Conservation (phyloP, 495 filamentous ascomycete species). For the Lophiostoma macrostomum region DNA sequence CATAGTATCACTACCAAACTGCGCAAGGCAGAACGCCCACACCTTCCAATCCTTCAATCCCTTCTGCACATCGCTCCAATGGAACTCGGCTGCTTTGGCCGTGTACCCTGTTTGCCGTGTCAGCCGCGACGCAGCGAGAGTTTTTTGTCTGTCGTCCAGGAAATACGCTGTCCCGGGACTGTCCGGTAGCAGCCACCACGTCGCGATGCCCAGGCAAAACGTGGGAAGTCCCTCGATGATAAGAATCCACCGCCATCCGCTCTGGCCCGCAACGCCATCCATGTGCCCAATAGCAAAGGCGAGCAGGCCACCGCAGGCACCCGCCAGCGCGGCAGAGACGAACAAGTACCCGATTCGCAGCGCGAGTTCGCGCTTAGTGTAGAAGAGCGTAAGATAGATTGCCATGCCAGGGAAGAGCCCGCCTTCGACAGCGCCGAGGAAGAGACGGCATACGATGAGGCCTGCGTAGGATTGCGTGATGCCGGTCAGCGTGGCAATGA, state of each 20-base stretch:
- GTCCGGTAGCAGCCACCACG: slow-evolving; percentile 65
- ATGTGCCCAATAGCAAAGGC: slow-evolving; percentile 72
- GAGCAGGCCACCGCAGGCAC: slow-evolving; percentile 71
- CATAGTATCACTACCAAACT: slow-evolving; percentile 70
- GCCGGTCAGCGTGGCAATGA: slow-evolving; percentile 67
- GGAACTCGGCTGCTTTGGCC: slow-evolving; percentile 57
- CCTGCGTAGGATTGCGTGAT: slow-evolving; percentile 58
- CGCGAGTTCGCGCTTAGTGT: slow-evolving; percentile 69
- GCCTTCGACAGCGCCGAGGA: slow-evolving; percentile 56
- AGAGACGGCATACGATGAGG: slow-evolving; percentile 53
- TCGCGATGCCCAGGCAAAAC: slow-evolving; percentile 57
- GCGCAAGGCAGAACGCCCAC: slow-evolving; percentile 62
- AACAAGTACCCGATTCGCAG: slow-evolving; percentile 74
- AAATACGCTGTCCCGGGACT: slow-evolving; percentile 48
- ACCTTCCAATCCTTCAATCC: slow-evolving; percentile 61
- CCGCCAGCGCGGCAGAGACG: slow-evolving; percentile 70
- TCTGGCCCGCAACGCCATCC: slow-evolving; percentile 61
- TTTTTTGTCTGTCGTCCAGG: slow-evolving; percentile 35
- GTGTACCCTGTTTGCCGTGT: slow-evolving; percentile 55
- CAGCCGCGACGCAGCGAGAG: slow-evolving; percentile 24
- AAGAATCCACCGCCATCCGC: slow-evolving; percentile 64
- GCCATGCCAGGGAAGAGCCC: slow-evolving; percentile 65
- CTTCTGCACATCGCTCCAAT: slow-evolving; percentile 51
- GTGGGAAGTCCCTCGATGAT: slow-evolving; percentile 73
- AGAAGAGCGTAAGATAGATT: slow-evolving; percentile 64